Conservation (phyloP, 768 basidiomycete species). For the Hypholoma sublateritium region DNA sequence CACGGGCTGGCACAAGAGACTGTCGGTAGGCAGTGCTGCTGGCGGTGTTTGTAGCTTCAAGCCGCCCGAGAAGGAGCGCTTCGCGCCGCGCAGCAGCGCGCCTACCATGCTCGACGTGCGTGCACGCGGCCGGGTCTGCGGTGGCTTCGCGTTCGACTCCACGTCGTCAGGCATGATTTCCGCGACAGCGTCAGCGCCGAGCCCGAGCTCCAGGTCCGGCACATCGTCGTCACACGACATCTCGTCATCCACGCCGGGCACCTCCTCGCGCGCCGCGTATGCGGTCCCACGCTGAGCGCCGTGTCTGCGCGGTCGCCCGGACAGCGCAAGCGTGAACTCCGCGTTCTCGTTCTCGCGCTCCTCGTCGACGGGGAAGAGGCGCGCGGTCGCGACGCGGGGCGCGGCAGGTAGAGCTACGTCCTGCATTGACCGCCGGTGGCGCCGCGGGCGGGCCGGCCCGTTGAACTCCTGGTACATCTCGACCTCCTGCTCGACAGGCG, state of each 20-base stretch:
- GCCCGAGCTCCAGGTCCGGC: background rate
- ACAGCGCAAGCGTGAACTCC: constrained; percentile 15
- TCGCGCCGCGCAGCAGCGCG: constrained; percentile 19
- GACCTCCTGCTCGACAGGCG: constrained; percentile 11
- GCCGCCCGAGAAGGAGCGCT: constrained; percentile 7
- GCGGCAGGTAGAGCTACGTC: constrained; percentile 9
- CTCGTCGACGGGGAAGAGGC: constrained; percentile 43
- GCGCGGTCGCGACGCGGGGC: constrained; percentile 4
- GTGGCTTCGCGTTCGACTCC: constrained; percentile 25
- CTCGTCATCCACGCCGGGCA: constrained; percentile 10
- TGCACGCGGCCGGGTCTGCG: constrained; percentile 27
- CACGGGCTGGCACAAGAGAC: constrained; percentile 15
- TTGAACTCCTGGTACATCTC: constrained; percentile 18
- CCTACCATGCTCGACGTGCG: constrained; percentile 37
- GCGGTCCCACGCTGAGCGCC: constrained; percentile 6
- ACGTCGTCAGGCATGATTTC: constrained; percentile 25
- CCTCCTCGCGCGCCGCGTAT: constrained; percentile 24
- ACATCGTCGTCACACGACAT: background rate
- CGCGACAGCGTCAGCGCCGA: background rate
- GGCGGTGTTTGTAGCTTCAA: background rate
- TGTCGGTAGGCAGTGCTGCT: constrained; percentile 2
- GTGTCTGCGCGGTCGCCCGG: background rate
- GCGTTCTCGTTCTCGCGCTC: constrained; percentile 29
- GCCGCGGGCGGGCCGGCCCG: constrained; percentile 11
- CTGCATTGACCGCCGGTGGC: constrained; percentile 12